These are phyloP conservation scores for Silene noctiflora DNA, from an alignment of 179 eudicot species.

Conservation along the genomic window DNA sequence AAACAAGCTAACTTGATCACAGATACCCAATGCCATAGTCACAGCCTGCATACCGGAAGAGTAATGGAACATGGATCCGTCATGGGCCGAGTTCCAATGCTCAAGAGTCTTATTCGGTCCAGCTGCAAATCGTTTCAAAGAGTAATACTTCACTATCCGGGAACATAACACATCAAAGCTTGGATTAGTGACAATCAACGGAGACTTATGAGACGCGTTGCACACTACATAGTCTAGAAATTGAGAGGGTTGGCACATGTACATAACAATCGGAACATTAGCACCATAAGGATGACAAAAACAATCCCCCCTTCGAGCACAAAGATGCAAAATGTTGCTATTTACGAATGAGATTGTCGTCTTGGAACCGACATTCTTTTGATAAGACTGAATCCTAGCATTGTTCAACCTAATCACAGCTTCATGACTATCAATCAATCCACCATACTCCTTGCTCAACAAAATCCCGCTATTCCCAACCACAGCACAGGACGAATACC, in stretches of 20 bases:
- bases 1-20: slow-evolving; percentile 71
- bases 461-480: slow-evolving; percentile 93
- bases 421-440: slow-evolving; percentile 67
- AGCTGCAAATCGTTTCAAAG: slow-evolving; percentile 55
- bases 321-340: slow-evolving; percentile 77
- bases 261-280: slow-evolving; percentile 68
- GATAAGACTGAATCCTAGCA: slow-evolving; percentile 49
- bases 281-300: slow-evolving; percentile 79
- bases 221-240: slow-evolving; percentile 72
- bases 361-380: slow-evolving; percentile 58
- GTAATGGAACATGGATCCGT: slow-evolving; percentile 68
- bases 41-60: slow-evolving; percentile 97
- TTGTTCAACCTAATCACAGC: slow-evolving; percentile 77
- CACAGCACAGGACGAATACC: slow-evolving; percentile 70
- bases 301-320: slow-evolving; percentile 67
- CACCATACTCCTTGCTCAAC: slow-evolving; percentile 52
- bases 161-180: slow-evolving; percentile 65
- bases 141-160: slow-evolving; percentile 82
- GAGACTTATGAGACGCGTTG: slow-evolving; percentile 58
- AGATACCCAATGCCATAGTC: slow-evolving; percentile 68
- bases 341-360: slow-evolving; percentile 75
- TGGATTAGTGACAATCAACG: slow-evolving; percentile 61
- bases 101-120: slow-evolving; percentile 44
- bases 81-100: slow-evolving; percentile 66
- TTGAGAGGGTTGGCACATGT: slow-evolving; percentile 77